Evolutionary conservation across 2,329 filamentous ascomycete species (phyloP).

Genomic region (Ophiocordyceps robertsii): DNA sequence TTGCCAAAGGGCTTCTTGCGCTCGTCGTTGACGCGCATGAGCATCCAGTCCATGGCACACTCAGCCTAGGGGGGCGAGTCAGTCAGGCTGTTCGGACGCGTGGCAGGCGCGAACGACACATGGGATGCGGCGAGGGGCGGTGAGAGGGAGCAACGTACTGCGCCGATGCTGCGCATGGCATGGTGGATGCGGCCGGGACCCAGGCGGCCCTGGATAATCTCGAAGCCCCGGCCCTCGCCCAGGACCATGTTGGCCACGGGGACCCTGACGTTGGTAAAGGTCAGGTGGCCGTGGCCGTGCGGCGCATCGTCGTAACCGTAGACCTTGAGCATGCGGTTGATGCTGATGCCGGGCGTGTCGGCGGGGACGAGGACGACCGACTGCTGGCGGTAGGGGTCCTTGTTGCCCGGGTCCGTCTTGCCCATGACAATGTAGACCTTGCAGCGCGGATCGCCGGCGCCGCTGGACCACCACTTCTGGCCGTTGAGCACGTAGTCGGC

Average conservation of each 20-base stretch:
- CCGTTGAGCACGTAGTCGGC: slow-evolving; percentile 88
- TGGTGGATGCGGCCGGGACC: slow-evolving; percentile 96
- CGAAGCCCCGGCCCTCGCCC: slow-evolving; percentile 86
- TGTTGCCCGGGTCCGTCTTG: slow-evolving; percentile 67
- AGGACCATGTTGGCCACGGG: slow-evolving; percentile 75
- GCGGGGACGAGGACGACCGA: slow-evolving; percentile 84
- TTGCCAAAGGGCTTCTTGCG: slow-evolving; percentile 86
- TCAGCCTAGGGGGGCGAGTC: slow-evolving; percentile 45
- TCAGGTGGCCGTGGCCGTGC: slow-evolving; percentile 89
- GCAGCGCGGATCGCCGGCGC: slow-evolving; percentile 85
- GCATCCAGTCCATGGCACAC: slow-evolving; percentile 84
- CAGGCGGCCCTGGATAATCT: slow-evolving; percentile 94
- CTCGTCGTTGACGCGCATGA: slow-evolving; percentile 87
- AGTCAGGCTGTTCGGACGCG: not conserved
- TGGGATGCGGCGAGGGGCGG: too few species aligned
- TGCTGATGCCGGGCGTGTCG: slow-evolving; percentile 70
- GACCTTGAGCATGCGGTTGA: slow-evolving; percentile 85
- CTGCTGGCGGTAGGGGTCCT: slow-evolving; percentile 75
- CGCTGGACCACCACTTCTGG: slow-evolving; percentile 98
- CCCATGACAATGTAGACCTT: slow-evolving; percentile 94
- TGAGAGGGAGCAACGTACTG: slow-evolving; percentile 31
- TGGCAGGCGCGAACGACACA: too few species aligned
- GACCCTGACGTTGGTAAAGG: slow-evolving; percentile 80
- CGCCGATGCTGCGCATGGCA: slow-evolving; percentile 88
- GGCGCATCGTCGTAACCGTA: slow-evolving; percentile 98